These are phyloP conservation scores for Ogataea ramenticola DNA, from an alignment of 805 yeast genomes.

Conservation along the genomic window DNA sequence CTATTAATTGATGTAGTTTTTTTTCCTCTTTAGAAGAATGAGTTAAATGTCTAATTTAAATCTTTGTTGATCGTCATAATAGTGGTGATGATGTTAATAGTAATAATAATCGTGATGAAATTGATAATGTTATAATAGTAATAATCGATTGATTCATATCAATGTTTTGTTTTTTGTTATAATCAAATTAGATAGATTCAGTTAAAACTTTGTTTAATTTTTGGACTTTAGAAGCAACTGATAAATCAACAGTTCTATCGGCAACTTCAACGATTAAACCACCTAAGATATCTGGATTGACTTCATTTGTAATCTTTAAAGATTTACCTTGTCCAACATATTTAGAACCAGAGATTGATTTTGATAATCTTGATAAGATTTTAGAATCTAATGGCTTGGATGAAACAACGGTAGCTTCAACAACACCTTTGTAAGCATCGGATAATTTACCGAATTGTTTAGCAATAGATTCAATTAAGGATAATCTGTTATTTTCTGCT, in stretches of 20 bases:
- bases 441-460: constrained; percentile 68
- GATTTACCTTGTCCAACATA: constrained; percentile 84
- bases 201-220: constrained; percentile 82
- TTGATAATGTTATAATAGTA: too few relatives aligned
- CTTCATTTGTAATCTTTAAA: constrained; percentile 72
- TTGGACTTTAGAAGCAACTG: constrained; percentile 76
- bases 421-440: constrained; percentile 86
- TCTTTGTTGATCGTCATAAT: neutral
- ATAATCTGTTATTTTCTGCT: constrained; percentile 92
- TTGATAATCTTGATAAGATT: constrained; percentile 67
- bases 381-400: constrained; percentile 79
- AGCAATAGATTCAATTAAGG: constrained; percentile 56
- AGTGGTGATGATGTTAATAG: too few relatives aligned
- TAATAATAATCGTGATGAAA: too few relatives aligned
- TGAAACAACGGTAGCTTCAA: constrained; percentile 89
- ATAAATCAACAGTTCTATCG: constrained; percentile 93
- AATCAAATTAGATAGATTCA: constrained; percentile 63
- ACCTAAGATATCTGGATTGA: constrained; percentile 88
- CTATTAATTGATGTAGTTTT: too few relatives aligned
- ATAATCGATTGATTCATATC: too few relatives aligned
- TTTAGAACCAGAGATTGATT: constrained; percentile 68
- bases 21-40: too few relatives aligned
- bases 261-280: constrained; percentile 95
- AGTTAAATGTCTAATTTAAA: neutral
- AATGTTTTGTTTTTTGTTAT: neutral